Evolutionary conservation across 495 filamentous ascomycete genomes (phyloP).

Genomic region (Xylaria sp.): DNA sequence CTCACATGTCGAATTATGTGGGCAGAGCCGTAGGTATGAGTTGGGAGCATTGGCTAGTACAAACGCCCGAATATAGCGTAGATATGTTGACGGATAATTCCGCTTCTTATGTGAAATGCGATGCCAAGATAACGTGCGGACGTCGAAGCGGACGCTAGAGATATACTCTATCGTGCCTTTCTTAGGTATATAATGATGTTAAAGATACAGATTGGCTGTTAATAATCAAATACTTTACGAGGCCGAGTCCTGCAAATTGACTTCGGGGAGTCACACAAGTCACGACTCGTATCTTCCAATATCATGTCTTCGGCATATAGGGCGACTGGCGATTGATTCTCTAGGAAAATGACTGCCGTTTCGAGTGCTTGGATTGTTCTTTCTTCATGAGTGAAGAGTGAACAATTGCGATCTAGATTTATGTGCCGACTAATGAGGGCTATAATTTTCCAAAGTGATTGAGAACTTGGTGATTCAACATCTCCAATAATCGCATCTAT

Average conservation of each 20-base stretch:
- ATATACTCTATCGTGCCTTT: background rate
- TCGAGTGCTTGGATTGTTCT: background rate
- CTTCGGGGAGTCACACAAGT: background rate
- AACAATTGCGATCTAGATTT: background rate
- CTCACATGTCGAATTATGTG: slow-evolving; percentile 5
- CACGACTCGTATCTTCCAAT: background rate
- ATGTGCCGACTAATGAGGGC: background rate
- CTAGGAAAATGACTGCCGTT: background rate
- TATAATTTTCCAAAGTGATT: background rate
- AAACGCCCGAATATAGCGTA: background rate
- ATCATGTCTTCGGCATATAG: background rate
- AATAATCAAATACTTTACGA: background rate
- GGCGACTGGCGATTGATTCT: background rate
- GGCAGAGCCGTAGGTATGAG: background rate
- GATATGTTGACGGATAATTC: background rate
- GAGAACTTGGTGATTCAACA: background rate
- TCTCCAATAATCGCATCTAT: background rate
- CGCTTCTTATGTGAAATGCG: background rate
- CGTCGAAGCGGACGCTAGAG: background rate
- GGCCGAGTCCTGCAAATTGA: background rate
- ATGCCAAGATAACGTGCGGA: background rate
- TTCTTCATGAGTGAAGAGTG: background rate
- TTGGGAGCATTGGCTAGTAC: background rate
- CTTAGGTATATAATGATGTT: background rate
- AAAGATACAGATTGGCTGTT: background rate